Percentiles rank a stretch among this genome's conserved stretches.
Conservation (phyloP, 257 asterid species). For the Ajuga chamaepitys region DNA sequence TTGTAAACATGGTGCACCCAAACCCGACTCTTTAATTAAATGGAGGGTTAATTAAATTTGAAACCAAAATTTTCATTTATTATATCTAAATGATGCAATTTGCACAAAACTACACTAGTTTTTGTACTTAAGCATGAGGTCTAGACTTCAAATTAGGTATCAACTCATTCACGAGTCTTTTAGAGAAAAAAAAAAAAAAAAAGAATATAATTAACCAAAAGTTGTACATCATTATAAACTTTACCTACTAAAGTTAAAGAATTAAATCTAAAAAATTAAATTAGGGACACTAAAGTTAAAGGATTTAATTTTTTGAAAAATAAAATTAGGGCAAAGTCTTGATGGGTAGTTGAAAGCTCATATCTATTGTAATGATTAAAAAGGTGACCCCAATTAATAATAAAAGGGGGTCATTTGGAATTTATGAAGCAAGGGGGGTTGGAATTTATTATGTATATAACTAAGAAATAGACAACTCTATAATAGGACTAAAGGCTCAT, state of each 20-base stretch:
- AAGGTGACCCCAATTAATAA: conserved; percentile 21
- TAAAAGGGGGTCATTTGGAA: conserved; percentile 24
- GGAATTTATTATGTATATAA: conserved; percentile 22
- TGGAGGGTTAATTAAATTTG: no score
- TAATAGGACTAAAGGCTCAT: conserved; percentile 20
- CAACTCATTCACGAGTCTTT: background rate
- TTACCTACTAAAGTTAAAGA: conserved; percentile 8
- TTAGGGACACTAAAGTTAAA: conserved; percentile 3
- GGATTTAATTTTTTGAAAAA: background rate
- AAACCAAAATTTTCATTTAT: no score
- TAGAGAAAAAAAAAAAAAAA: background rate
- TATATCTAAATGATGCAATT: background rate
- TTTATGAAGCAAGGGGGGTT: conserved; percentile 18
- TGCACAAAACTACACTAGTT: conserved; percentile 8
- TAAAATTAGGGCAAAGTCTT: background rate
- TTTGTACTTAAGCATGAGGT: background rate
- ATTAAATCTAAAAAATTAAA: background rate
- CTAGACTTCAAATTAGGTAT: background rate
- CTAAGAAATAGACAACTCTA: conserved; percentile 32
- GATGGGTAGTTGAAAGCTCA: conserved; percentile 20
- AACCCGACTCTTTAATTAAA: no score
- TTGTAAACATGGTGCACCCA: no score
- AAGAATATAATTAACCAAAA: no score
- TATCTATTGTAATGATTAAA: conserved; percentile 14
- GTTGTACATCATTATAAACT: background rate